A percentile compares a stretch with the other conserved stretches of the same genome.
Conservation (phyloP, 148 eudicot species). For the Polygonum aviculare region DNA sequence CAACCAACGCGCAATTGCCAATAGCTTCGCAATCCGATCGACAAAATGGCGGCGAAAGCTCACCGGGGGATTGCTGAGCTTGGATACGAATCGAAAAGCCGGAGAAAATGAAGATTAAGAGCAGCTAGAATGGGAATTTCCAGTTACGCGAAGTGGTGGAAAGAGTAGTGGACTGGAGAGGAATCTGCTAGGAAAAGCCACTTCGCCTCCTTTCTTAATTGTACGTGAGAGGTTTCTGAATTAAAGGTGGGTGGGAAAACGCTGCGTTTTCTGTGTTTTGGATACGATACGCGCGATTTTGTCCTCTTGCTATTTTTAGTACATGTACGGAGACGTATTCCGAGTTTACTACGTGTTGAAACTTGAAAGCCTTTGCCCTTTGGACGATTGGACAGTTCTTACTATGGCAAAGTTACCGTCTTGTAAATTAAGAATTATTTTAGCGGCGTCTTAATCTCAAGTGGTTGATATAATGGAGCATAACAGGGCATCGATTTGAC, state of each 20-base stretch:
- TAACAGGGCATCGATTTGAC: too few relatives aligned
- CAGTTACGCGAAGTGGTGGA: neutral
- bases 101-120: neutral
- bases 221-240: neutral
- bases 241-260: neutral
- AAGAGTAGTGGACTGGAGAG: slow-evolving; percentile 7
- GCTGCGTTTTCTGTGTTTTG: neutral
- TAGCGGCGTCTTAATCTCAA: too few relatives aligned
- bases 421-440: too few relatives aligned
- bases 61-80: neutral
- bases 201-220: neutral
- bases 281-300: neutral
- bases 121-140: neutral
- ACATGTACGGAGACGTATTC: neutral
- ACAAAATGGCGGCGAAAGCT: neutral
- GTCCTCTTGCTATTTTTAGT: neutral
- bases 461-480: too few relatives aligned
- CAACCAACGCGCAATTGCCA: neutral
- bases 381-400: too few relatives aligned
- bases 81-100: neutral
- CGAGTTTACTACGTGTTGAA: too few relatives aligned
- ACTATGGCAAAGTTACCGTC: too few relatives aligned
- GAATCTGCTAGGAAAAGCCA: slow-evolving; percentile 8
- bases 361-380: too few relatives aligned
- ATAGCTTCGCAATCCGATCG: neutral